Percentiles rank a stretch among this genome's conserved stretches.
Evolutionary conservation across 2,329 filamentous ascomycete species (phyloP).

Genomic region (Blumeriella jaapii): DNA sequence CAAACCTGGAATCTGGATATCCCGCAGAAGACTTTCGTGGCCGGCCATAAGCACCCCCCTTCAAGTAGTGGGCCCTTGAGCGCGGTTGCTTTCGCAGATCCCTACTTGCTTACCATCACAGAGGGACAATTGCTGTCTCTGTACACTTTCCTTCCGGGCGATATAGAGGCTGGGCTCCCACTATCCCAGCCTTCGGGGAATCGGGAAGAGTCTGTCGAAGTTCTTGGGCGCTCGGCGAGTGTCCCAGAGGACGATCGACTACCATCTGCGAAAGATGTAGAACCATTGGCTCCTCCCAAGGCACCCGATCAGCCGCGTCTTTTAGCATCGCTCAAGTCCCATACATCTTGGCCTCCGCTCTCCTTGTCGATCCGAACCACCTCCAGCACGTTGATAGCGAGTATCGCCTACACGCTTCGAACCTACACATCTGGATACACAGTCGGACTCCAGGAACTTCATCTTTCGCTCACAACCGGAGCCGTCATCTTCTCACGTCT

Average conservation of each 20-base stretch:
- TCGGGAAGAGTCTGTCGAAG: background rate
- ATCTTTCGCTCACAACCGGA: conserved; percentile 34
- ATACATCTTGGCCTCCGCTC: conserved; percentile 66
- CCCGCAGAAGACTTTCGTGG: conserved; percentile 22
- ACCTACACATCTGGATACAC: conserved; percentile 73
- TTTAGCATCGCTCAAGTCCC: conserved; percentile 68
- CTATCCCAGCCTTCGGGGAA: conserved; percentile 5
- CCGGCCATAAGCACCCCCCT: conserved; percentile 17
- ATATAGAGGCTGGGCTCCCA: conserved; percentile 10
- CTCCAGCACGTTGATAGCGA: conserved; percentile 55
- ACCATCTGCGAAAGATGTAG: background rate
- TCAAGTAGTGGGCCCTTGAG: conserved; percentile 38
- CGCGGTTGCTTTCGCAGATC: conserved; percentile 59
- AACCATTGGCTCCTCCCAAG: background rate
- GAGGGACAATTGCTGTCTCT: conserved; percentile 62
- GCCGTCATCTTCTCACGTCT: conserved; percentile 35
- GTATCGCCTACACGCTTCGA: conserved; percentile 76
- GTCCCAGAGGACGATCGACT: background rate
- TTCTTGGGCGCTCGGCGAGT: background rate
- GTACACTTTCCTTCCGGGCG: conserved; percentile 47
- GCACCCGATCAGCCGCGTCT: conserved; percentile 31
- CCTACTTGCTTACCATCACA: conserved; percentile 72
- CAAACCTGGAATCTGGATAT: conserved; percentile 53
- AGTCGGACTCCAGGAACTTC: conserved; percentile 82
- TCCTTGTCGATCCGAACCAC: conserved; percentile 72